Base-by-base conservation (phyloP, 495 filamentous ascomycete species). In the Talaromyces proteolyticus region DNA sequence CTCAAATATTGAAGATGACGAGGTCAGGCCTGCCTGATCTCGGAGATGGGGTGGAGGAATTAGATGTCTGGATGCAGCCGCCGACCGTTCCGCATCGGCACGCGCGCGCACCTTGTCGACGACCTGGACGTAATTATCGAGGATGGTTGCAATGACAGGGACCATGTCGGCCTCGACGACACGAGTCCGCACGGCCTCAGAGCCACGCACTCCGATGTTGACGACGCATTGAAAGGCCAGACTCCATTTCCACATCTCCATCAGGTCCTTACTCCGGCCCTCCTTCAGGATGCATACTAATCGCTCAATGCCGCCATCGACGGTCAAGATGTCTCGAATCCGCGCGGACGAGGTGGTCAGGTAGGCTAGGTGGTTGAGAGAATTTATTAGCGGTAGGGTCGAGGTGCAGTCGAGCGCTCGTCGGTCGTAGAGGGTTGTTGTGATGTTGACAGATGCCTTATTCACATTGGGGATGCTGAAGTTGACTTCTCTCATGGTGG, bases 231-330 rank as follows among this genome's bases (percentile, higher is more conserved):
- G 93, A 61, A 98, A 96, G 39, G 93, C 93, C 46, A 98, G 77
- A 61, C 96, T 98, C 93, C 93, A 98, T 73, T 97, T 97, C 94
- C 93, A 98, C 87, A 94, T 94, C 62, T 95, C 91, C 91, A 96
- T 96, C 84, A 96, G 82, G 65, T 97, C 91, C 73, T 90, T 90
- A 62, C 88, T 95, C 64, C 91, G 78, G 54, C 93, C 93, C 66
- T 93, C 87, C 70, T 98, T 98, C 61, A 98, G 80, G 63, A 98
- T 96, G 78, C 89, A 95, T 63, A 98, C 89, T 54, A 98, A 72
- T 54, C 92, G 69, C 76, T 98, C 93, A 60, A 97, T 89, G 42
- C 93, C 93, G 66, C 93, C 93, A 86, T 98, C 93, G 66, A 98
- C 88, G 29, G 91, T 96, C 44, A 98, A 80, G 52, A 98, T 98